Evolutionary conservation across 2,329 filamentous ascomycete species (phyloP), one percentile per base, ranked within the genome.

Genomic region (Aspergillus alliaceus): DNA sequence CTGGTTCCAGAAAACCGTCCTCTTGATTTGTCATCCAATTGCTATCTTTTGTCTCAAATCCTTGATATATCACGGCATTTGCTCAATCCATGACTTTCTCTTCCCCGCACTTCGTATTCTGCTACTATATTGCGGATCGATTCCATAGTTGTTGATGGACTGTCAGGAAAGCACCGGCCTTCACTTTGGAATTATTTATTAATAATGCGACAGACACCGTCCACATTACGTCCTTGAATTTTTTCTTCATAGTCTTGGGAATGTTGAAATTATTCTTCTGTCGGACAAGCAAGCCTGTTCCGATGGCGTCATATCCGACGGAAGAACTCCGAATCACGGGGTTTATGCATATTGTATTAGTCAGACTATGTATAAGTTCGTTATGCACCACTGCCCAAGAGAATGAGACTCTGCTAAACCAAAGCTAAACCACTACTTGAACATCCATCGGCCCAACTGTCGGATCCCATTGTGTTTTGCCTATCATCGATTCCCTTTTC

Each of bases 1-100:
- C n/a, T n/a, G n/a, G n/a, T n/a, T n/a, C n/a, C n/a, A n/a, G n/a
- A n/a, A n/a, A n/a, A n/a, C n/a, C n/a, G n/a, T n/a, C n/a, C n/a
- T n/a, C n/a, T 49, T 34, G 35, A 59, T 59, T 59, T 56, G 53
- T 59, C 53, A 58, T 58, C 44, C 20, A 24, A 27, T 22, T 18
- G 34, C 25, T 53, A 25, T 24, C 32, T 47, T 24, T 37, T 40
- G 48, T 39, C 37, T 53, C 22, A 46, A 44, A n/a, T 47, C 12
- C 14, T 46, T 46, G 24, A 27, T 46, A 7, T 6, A 22, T 27
- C n/a, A n/a, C n/a, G n/a, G n/a, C n/a, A n/a, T n/a, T n/a, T n/a
- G n/a, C n/a, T n/a, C n/a, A n/a, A 20, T 47, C 15, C 44, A 27
- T 20, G 44, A 12, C n/a, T 32, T 18, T 31, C 34, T 15, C 24